Percentiles rank a stretch among this genome's conserved stretches.
Conservation (phyloP, 108 stramenopile genomes). For the Fistulifera solaris region DNA sequence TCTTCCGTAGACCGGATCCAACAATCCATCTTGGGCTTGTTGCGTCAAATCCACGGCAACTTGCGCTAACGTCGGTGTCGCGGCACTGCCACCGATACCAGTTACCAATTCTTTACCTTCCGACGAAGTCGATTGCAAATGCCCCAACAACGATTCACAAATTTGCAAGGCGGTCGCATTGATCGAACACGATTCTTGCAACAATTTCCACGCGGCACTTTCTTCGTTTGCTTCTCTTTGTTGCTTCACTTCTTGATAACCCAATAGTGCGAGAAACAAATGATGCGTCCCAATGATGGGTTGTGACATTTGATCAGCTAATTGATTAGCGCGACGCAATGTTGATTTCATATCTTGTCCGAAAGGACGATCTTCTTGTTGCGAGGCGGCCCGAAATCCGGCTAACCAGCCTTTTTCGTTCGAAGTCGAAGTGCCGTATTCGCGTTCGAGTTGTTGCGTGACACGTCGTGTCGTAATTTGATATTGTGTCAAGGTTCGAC, state of each 20-base stretch:
- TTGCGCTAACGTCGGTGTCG: conserved; percentile 47
- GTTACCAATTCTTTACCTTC: conserved; percentile 40
- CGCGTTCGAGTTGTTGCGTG: conserved; percentile 11
- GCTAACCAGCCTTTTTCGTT: conserved; percentile 12
- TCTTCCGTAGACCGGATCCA: conserved; percentile 68
- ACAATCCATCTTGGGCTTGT: conserved; percentile 42
- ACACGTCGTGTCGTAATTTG: conserved; percentile 29
- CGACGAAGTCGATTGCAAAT: conserved; percentile 17
- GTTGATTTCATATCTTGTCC: conserved; percentile 24
- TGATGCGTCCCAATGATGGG: conserved; percentile 39
- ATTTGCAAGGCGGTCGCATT: conserved; percentile 43
- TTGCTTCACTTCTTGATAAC: conserved; percentile 17
- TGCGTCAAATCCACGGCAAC: conserved; percentile 61
- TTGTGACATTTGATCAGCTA: conserved; percentile 33
- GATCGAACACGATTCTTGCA: conserved; percentile 31
- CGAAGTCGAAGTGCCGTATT: conserved; percentile 19
- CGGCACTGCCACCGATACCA: conserved; percentile 14
- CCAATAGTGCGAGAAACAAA: conserved; percentile 45
- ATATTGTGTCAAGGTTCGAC: conserved; percentile 35
- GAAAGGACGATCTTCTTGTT: conserved; percentile 42
- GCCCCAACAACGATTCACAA: conserved; percentile 49
- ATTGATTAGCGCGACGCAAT: conserved; percentile 20
- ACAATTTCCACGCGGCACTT: conserved; percentile 32
- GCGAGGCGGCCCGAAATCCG: conserved; percentile 20
- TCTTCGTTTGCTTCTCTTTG: conserved; percentile 4